A percentile compares a stretch with the other conserved stretches of the same genome.
phyloP scores from a whole-genome alignment of 331 rosid species.

The Rhamnella rubrinervis region DNA sequence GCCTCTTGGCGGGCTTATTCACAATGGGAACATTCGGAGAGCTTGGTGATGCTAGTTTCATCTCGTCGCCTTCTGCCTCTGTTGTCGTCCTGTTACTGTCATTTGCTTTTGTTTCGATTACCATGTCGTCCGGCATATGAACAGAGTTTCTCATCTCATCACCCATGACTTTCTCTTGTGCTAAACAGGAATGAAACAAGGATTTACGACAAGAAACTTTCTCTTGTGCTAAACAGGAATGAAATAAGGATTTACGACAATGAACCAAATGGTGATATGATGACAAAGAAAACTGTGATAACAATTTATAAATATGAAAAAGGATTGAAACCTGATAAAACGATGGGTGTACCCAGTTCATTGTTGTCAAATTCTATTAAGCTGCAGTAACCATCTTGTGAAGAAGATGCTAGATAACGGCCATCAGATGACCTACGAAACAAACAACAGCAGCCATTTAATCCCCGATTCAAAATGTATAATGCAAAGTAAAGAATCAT shows the following conservation, averaged over 20 bases:
- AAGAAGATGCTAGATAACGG: conserved; percentile 73
- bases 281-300: conserved; percentile 4
- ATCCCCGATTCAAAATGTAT: conserved; percentile 4
- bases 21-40: conserved; percentile 31
- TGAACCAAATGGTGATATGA: conserved; percentile 9
- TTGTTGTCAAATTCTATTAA: conserved; percentile 74
- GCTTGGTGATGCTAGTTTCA: conserved; percentile 31
- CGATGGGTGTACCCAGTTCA: conserved; percentile 70
- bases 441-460: conserved; percentile 28
- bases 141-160: conserved; percentile 25
- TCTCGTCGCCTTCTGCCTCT: conserved; percentile 35
- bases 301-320: neutral
- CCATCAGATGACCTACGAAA: conserved; percentile 78
- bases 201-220: conserved; percentile 11
- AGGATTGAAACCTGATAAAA: conserved; percentile 42
- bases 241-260: neutral
- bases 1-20: conserved; percentile 68
- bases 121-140: conserved; percentile 30
- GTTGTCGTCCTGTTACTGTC: conserved; percentile 14
- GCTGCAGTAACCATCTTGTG: conserved; percentile 96
- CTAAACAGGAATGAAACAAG: conserved; percentile 29
- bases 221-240: conserved; percentile 40
- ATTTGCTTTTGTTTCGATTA: conserved; percentile 16
- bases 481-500: neutral
- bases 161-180: conserved; percentile 30